Evolutionary conservation across 352 stramenopile species (phyloP).

Genomic region (Globisporangium polare): DNA sequence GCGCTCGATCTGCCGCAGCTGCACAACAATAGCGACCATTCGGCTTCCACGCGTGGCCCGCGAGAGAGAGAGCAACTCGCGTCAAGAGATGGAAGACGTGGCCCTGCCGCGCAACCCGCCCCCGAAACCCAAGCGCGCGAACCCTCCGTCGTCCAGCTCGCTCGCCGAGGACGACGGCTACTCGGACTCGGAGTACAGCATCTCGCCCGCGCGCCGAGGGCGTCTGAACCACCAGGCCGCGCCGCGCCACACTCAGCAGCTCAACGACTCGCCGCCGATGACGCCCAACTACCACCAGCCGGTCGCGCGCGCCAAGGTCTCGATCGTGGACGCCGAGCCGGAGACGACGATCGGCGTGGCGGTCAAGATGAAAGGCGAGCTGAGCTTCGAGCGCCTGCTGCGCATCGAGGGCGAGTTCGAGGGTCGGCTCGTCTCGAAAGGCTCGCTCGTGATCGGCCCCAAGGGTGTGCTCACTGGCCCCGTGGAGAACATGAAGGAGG

Average conservation of each 20-base stretch:
- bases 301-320: conserved; percentile 42
- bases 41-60: conserved; percentile 17
- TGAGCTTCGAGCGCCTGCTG: conserved; percentile 87
- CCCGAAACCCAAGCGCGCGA: conserved; percentile 69
- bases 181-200: conserved; percentile 59
- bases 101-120: conserved; percentile 48
- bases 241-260: conserved; percentile 12
- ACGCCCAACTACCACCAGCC: conserved; percentile 52
- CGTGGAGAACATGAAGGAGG: conserved; percentile 86
- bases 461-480: conserved; percentile 78
- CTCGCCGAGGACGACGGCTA: conserved; percentile 52
- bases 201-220: conserved; percentile 55
- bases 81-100: conserved; percentile 52
- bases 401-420: conserved; percentile 90
- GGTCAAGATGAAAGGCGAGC: conserved; percentile 88
- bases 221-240: conserved; percentile 33
- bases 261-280: conserved; percentile 51
- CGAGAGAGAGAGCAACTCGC: conserved; percentile 10
- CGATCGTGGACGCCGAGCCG: conserved; percentile 71
- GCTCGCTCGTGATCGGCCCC: conserved; percentile 82
- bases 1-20: not conserved
- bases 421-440: conserved; percentile 85
- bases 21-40: conserved; percentile 15
- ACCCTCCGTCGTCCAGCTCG: conserved; percentile 28
- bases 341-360: conserved; percentile 80